Evolutionary conservation across 2,329 filamentous ascomycete species (phyloP), one percentile per base, ranked within the genome.

Genomic region (Hypoxylon sp.): DNA sequence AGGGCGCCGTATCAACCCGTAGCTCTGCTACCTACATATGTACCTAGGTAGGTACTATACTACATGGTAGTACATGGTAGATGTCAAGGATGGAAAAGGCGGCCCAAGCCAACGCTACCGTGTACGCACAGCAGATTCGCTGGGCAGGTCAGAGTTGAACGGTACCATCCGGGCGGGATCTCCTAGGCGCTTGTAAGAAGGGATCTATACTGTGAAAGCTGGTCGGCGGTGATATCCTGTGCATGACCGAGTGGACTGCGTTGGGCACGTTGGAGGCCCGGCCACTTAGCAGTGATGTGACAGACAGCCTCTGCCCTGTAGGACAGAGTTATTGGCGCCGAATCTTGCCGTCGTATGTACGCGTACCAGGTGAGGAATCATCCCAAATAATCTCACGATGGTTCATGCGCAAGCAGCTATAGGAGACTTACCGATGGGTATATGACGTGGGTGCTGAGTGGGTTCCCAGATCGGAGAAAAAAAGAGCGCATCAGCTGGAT

Each of bases 201-300:
- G 29, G 27, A 26, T 8, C n/a, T 49, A n/a, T n/a, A n/a, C n/a
- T n/a, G n/a, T n/a, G n/a, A 13, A 35, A 31, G 41, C 48, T 17
- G 45, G 42, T 55, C 50, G 48, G 17, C 7, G 45, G 31, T 20
- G 29, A 42, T 37, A 43, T 41, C 50, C 48, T 29, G 35, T 48
- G 46, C 52, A 51, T 57, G 33, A 43, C 45, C 48, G 29, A 50
- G 45, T 40, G 55, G 35, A 40, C 21, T n/a, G n/a, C n/a, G n/a
- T n/a, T n/a, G n/a, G 38, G 42, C 33, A 53, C 41, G 46, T 29
- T 41, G 33, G 31, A 48, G 48, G 27, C 26, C 41, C 55, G 21
- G 29, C 40, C 41, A 60, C 61, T 64, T 58, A 49, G 58, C 52
- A 48, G 37, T 45, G 50, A 50, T 53, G 37, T 63, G 60, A 63